phyloP scores from a whole-genome alignment of 352 stramenopile species.

The Globisporangium canariense region DNA sequence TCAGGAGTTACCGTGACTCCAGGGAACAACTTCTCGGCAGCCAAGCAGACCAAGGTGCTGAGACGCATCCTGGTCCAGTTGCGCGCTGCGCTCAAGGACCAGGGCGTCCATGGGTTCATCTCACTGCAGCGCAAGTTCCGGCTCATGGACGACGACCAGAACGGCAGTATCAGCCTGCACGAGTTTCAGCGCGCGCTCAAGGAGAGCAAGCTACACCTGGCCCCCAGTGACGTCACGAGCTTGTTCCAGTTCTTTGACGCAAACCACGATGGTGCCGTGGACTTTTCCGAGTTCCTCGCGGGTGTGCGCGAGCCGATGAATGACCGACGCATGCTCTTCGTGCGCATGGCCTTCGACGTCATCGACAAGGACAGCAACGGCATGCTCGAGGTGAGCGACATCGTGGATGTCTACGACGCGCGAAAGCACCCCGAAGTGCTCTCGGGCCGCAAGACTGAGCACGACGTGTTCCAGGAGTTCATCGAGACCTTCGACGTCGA shows the following conservation, averaged over 20 bases:
- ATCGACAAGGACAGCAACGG: constrained; percentile 81
- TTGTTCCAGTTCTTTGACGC: constrained; percentile 86
- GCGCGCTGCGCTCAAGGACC: constrained; percentile 50
- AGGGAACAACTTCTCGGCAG: constrained; percentile 22
- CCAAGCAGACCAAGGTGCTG: constrained; percentile 60
- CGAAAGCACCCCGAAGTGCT: constrained; percentile 83
- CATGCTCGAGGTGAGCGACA: constrained; percentile 62
- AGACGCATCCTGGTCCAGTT: constrained; percentile 53
- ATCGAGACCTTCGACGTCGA: constrained; percentile 77
- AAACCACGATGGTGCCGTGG: constrained; percentile 80
- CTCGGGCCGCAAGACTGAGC: constrained; percentile 64
- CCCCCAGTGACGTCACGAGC: constrained; percentile 44
- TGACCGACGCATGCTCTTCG: constrained; percentile 62
- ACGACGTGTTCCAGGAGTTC: constrained; percentile 81
- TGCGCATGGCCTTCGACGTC: constrained; percentile 85
- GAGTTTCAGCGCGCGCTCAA: constrained; percentile 79
- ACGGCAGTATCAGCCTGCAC: constrained; percentile 56
- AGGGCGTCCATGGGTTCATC: constrained; percentile 71
- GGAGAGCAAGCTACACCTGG: constrained; percentile 50
- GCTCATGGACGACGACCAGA: constrained; percentile 71
- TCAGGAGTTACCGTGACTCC: neutral
- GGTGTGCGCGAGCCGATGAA: constrained; percentile 84
- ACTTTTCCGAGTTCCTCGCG: constrained; percentile 83
- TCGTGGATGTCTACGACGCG: constrained; percentile 80
- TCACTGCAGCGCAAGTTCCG: constrained; percentile 72